Evolutionary conservation across 2,329 filamentous ascomycete genomes (phyloP), one percentile per base, ranked within the genome.

Genomic region (Metarhizium robertsii): DNA sequence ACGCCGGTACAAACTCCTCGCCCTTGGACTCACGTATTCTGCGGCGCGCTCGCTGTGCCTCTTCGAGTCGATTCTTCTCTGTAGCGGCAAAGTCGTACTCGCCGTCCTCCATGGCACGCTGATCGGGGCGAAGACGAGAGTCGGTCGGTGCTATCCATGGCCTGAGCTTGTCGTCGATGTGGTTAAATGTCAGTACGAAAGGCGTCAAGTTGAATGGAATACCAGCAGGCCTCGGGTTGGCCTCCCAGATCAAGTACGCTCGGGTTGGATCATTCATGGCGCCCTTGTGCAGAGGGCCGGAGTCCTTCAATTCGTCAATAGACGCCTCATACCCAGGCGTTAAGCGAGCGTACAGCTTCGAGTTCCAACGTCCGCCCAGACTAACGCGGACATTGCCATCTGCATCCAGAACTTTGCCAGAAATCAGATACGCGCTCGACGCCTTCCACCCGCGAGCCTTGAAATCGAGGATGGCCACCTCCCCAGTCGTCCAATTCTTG

Each of bases 31-130:
- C 92, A 29, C 92, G 79, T 57, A 79, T 74, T 54, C 88, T 75
- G 58, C 94, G 76, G 57, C 86, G 85, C 10, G 86, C 84, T 57
- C 94, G 80, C 76, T 99, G 94, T 60, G 86, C 91, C 74, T 96
- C 88, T 71, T 99, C 94, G 0, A 99, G 82, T 1, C 94, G 80
- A 66, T 92, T 94, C 81, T 99, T 99, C 76, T 99, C 94, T 5
- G 81, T 83, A 0, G 92, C 94, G 1, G 94, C 94, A 57, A 94
- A 79, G 65, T 97, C 92, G 67, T 99, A 99, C 71, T 92, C 84
- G n/a, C 92, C 94, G 59, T 97, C 92, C 69, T 99, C 94, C 94
- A 99, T 99, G 2, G 94, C 94, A 11, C 94, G 81, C 74, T 99
- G 94, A 70, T 99, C 94, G 0, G 94, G 92, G 34, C 94, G 81